Percentiles rank a stretch among this genome's conserved stretches.
Conservation (phyloP, 83 land plant species). For the Diphasiastrum complanatum region DNA sequence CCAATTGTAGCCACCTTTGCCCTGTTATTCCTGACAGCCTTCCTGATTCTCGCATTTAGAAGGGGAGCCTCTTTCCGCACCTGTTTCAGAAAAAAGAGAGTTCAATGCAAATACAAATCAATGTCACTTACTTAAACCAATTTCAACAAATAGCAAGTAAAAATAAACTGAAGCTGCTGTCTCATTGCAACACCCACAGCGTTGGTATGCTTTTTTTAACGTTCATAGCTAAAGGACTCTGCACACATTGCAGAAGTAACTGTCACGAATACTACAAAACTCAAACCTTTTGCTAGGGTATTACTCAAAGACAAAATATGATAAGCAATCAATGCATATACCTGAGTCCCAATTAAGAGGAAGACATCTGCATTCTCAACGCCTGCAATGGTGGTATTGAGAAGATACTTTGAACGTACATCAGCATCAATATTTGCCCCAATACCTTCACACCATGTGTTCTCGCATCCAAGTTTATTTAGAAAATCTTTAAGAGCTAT, state of each 20-base stretch:
- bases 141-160: no score
- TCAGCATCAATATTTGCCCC: slow-evolving; percentile 59
- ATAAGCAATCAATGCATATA: slow-evolving; percentile 17
- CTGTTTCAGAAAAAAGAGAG: slow-evolving; percentile 26
- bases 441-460: slow-evolving; percentile 81
- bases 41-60: slow-evolving; percentile 89
- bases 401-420: slow-evolving; percentile 59
- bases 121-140: no score
- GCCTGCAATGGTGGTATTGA: slow-evolving; percentile 70
- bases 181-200: no score
- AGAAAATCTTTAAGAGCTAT: slow-evolving; percentile 86
- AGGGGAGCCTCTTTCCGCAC: slow-evolving; percentile 91
- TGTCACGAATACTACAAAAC: no score
- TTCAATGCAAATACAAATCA: slow-evolving; percentile 9
- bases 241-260: no score
- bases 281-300: no score
- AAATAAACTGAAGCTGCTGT: no score
- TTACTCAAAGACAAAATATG: not conserved
- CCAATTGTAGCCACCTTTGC: slow-evolving; percentile 90
- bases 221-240: no score
- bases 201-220: no score
- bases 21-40: slow-evolving; percentile 58
- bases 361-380: slow-evolving; percentile 84
- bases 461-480: slow-evolving; percentile 83
- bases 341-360: slow-evolving; percentile 91